Evolutionary conservation across 2,329 filamentous ascomycete species (phyloP).

Genomic region (Scedosporium dehoogii): DNA sequence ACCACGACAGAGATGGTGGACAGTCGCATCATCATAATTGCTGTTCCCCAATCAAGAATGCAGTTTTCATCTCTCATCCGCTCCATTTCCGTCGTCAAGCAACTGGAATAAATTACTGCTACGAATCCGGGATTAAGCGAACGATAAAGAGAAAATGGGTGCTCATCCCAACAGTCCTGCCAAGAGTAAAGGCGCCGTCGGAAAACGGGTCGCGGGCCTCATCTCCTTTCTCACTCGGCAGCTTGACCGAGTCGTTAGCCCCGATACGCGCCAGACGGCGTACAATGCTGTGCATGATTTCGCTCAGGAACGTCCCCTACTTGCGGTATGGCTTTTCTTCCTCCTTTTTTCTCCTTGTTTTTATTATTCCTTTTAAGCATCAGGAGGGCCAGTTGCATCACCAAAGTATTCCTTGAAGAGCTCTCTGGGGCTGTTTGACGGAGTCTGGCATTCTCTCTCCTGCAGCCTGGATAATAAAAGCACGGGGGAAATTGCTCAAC

Average conservation of each 20-base stretch:
- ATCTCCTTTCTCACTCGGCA: conserved; percentile 31
- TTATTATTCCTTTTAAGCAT: neutral
- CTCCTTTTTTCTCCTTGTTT: neutral
- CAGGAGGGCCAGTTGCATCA: no score
- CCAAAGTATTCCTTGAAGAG: no score
- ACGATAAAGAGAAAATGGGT: conserved; percentile 8
- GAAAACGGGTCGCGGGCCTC: conserved; percentile 24
- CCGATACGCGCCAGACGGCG: conserved; percentile 47
- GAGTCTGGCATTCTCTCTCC: neutral
- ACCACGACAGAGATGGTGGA: neutral
- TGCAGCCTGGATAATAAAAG: neutral
- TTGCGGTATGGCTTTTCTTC: conserved; percentile 46
- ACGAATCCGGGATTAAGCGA: neutral
- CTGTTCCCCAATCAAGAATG: neutral
- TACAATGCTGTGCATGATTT: conserved; percentile 44
- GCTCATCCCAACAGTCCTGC: conserved; percentile 13
- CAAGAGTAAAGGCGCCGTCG: conserved; percentile 17
- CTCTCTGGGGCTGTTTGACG: no score
- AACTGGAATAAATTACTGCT: neutral
- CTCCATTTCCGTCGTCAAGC: neutral
- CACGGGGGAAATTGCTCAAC: conserved; percentile 4
- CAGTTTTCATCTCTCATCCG: neutral
- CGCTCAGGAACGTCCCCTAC: conserved; percentile 53
- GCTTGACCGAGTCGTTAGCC: conserved; percentile 44
- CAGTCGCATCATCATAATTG: neutral